These are phyloP conservation scores for Mucor velutinosus DNA, from an alignment of 371 early-diverging fungal species.

Conservation along the genomic window DNA sequence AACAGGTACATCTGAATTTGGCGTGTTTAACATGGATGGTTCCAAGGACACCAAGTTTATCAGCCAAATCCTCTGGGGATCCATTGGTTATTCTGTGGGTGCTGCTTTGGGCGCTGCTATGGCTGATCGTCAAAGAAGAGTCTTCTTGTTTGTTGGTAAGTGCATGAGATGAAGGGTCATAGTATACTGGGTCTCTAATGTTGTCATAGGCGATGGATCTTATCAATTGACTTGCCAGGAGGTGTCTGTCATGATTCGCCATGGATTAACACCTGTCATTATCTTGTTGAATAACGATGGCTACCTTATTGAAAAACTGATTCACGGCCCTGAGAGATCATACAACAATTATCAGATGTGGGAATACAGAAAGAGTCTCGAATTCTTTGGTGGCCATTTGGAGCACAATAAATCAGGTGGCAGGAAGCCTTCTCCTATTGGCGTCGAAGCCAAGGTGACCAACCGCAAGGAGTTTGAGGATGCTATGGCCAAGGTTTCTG, in stretches of 20 bases:
- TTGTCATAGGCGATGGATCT: slow-evolving; percentile 37
- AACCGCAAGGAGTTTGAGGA: slow-evolving; percentile 39
- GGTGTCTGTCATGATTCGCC: slow-evolving; percentile 50
- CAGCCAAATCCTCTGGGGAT: slow-evolving; percentile 47
- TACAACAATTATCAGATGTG: slow-evolving; percentile 57
- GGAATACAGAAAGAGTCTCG: slow-evolving; percentile 44
- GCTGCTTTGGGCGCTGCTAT: slow-evolving; percentile 42
- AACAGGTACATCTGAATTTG: slow-evolving; percentile 55
- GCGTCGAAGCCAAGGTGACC: slow-evolving; percentile 26
- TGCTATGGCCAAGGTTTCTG: slow-evolving; percentile 24
- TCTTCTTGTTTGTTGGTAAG: slow-evolving; percentile 47
- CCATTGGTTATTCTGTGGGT: slow-evolving; percentile 47
- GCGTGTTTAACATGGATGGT: slow-evolving; percentile 35
- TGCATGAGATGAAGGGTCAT: no score
- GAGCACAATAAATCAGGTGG: slow-evolving; percentile 17
- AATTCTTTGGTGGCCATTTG: slow-evolving; percentile 41
- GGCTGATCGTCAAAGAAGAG: slow-evolving; percentile 33
- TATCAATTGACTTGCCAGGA: slow-evolving; percentile 55
- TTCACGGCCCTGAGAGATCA: slow-evolving; percentile 46
- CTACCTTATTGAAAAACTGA: slow-evolving; percentile 53
- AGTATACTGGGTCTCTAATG: no score
- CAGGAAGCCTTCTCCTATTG: slow-evolving; percentile 19
- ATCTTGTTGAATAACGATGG: slow-evolving; percentile 57
- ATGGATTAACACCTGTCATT: slow-evolving; percentile 50
- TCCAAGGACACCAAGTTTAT: slow-evolving; percentile 40